Evolutionary conservation across 176 grass and related monocot genomes (phyloP), one percentile per base, ranked within the genome.

Genomic region (Miscanthus lutarioriparius): DNA sequence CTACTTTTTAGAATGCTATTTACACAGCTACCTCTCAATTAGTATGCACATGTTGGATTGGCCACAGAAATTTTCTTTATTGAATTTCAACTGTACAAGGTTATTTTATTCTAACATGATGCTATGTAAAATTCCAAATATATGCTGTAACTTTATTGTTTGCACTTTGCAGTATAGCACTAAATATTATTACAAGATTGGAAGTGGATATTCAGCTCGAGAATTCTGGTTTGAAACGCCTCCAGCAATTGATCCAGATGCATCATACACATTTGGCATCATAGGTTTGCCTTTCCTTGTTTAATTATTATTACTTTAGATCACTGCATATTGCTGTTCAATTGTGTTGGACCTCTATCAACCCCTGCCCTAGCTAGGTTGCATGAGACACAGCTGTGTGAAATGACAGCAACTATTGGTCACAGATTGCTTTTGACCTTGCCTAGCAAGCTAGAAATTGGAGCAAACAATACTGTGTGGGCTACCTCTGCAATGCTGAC

Each of bases 101-200:
- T 17, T 54, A 82, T 74, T 86, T 40, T 67, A 6, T 78, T 74
- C 11, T 11, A 39, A 79, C 61, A 75, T 83, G 25, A 48, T 83
- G 1, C 13, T 56, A 64, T 74, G 19, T 62, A 44, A 83, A 80
- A 27, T 38, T 80, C 4, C 25, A 54, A 79, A 67, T 30, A 43
- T 73, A 36, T 56, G 15, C 20, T 81, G 16, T 70, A 81, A 70
- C 32, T 59, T 51, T 86, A 16, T 22, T 89, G 26, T 72, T 82
- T 70, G 15, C n/a, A 59, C 23, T 41, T 92, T 89, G 78, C 72
- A 95, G 96, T 92, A 90, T 74, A 75, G 84, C 59, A 94, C 93
- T 70, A 98, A 95, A 43, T 98, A 98, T 84, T 93, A 95, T 80
- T 98, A 98, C 70, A 98, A 94, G 87, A 92, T 98, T 86, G 93